phyloP scores from a whole-genome alignment of 371 early-diverging fungal genomes.

The Chytridiales sp. region DNA sequence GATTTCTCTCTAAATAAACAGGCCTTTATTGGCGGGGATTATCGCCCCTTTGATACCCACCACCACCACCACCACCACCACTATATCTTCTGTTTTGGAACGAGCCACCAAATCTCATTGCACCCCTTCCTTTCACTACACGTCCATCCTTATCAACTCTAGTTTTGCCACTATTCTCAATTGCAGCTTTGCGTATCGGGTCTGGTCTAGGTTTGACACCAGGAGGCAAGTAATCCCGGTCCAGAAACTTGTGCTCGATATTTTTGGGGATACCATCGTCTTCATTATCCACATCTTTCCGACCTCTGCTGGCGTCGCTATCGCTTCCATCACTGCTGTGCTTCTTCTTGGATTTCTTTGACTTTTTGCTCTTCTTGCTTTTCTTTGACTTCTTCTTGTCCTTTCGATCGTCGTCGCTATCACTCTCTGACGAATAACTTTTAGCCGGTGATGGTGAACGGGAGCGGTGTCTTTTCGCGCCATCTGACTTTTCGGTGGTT shows the following conservation, averaged over 20 bases:
- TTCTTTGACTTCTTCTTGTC: constrained; percentile 21
- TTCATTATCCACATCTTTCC: constrained; percentile 1
- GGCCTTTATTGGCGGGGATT: neutral
- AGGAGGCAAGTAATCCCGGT: constrained; percentile 14
- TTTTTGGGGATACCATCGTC: constrained; percentile 6
- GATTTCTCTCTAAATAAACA: neutral
- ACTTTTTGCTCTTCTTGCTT: constrained; percentile 11
- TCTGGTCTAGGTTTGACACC: neutral
- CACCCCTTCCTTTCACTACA: constrained; percentile 36
- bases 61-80: too few species aligned
- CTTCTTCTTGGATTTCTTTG: neutral
- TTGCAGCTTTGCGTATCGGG: neutral
- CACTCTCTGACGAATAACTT: constrained; percentile 5
- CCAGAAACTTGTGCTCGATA: constrained; percentile 28
- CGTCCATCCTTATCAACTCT: constrained; percentile 30
- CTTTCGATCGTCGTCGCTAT: constrained; percentile 14
- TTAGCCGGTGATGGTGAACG: constrained; percentile 3
- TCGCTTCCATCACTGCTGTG: neutral
- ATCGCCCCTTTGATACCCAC: neutral
- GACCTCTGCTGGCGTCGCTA: neutral
- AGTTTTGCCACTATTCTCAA: neutral
- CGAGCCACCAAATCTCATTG: constrained; percentile 7
- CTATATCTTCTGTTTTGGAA: too few species aligned
- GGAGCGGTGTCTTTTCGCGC: constrained; percentile 5
- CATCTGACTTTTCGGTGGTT: neutral